These are phyloP conservation scores for Penstemon newberryi DNA, from an alignment of 257 asterid species.

Conservation along the genomic window DNA sequence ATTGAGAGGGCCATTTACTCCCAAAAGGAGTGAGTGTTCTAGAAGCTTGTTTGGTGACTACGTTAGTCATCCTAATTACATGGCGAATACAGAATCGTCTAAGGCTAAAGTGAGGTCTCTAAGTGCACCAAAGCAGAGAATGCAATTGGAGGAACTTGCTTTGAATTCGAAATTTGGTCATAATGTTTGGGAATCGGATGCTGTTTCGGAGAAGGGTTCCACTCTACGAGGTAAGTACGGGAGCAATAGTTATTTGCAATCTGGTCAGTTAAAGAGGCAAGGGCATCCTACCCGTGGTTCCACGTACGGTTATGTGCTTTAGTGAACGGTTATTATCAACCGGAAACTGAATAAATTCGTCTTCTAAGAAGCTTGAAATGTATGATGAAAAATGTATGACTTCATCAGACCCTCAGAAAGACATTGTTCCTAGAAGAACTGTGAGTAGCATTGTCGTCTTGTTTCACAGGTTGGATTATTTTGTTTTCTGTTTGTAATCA, in stretches of 20 bases:
- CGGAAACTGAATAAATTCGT: not conserved
- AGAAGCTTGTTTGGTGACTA: constrained; percentile 64
- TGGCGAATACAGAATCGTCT: constrained; percentile 83
- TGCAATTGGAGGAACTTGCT: constrained; percentile 53
- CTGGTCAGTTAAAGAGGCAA: constrained; percentile 36
- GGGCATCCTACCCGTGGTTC: constrained; percentile 33
- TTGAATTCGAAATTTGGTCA: constrained; percentile 31
- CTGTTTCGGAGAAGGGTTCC: constrained; percentile 60
- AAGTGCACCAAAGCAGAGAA: constrained; percentile 91
- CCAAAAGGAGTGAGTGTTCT: constrained; percentile 65
- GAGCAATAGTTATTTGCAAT: constrained; percentile 28
- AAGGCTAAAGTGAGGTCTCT: constrained; percentile 82
- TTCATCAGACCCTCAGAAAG: not conserved
- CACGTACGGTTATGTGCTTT: constrained; percentile 32
- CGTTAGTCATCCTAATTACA: constrained; percentile 67
- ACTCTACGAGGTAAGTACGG: constrained; percentile 33
- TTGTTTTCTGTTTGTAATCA: constrained; percentile 10
- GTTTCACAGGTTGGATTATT: constrained; percentile 16
- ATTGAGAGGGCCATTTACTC: constrained; percentile 58
- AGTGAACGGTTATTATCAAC: constrained; percentile 18
- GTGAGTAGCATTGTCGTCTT: constrained; percentile 13
- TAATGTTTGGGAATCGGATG: constrained; percentile 57
- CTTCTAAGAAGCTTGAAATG: constrained; percentile 5
- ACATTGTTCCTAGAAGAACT: constrained; percentile 3
- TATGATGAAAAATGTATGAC: not conserved